Evolutionary conservation across 352 stramenopile species (phyloP).

Genomic region (Phytophthora brassicae): DNA sequence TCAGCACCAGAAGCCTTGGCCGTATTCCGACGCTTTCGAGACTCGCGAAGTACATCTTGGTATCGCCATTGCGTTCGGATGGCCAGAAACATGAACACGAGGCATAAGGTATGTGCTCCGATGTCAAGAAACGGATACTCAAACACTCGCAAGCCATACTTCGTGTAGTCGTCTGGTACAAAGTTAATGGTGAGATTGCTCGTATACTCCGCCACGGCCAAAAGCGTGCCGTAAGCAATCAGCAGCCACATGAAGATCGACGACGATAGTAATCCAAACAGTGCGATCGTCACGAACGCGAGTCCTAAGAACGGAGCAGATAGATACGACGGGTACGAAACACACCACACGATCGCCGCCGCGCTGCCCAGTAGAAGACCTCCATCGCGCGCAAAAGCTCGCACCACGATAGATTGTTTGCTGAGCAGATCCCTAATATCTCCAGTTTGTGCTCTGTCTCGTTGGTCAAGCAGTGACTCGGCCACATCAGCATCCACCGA

Average conservation of each 20-base stretch:
- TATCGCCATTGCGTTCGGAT: slow-evolving; percentile 81
- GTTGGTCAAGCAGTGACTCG: slow-evolving; percentile 33
- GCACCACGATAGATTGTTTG: slow-evolving; percentile 62
- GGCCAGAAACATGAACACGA: slow-evolving; percentile 78
- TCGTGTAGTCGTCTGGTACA: slow-evolving; percentile 48
- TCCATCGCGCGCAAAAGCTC: slow-evolving; percentile 70
- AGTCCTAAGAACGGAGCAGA: slow-evolving; percentile 63
- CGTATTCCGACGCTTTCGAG: slow-evolving; percentile 32
- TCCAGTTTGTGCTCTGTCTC: slow-evolving; percentile 22
- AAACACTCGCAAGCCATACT: slow-evolving; percentile 67
- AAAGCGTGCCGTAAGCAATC: slow-evolving; percentile 57
- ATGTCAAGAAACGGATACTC: slow-evolving; percentile 79
- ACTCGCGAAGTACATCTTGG: slow-evolving; percentile 57
- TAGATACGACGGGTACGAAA: slow-evolving; percentile 83
- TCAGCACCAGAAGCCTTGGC: slow-evolving; percentile 15
- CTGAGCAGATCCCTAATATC: slow-evolving; percentile 59
- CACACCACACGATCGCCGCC: slow-evolving; percentile 71
- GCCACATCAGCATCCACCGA: slow-evolving; percentile 32
- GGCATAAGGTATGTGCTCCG: slow-evolving; percentile 69
- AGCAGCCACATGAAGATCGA: slow-evolving; percentile 60
- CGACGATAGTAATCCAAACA: slow-evolving; percentile 61
- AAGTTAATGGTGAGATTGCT: slow-evolving; percentile 69
- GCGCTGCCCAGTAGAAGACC: slow-evolving; percentile 66
- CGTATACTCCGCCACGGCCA: slow-evolving; percentile 64
- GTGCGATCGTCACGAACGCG: slow-evolving; percentile 64